Conservation (phyloP, 202 grass and related monocot species). For the Musa balbisiana region DNA sequence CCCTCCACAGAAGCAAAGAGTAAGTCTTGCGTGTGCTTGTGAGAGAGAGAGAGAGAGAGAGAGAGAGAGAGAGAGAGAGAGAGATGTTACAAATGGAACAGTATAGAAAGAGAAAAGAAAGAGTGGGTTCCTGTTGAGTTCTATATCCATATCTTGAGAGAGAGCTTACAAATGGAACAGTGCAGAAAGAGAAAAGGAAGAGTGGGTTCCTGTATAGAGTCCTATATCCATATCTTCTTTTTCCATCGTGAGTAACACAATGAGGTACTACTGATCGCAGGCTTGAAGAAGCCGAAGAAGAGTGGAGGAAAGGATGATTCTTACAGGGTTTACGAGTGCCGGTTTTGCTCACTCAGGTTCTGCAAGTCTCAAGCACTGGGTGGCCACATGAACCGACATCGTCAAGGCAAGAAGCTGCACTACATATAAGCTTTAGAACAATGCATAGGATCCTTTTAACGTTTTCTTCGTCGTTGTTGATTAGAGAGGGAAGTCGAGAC, state of each 20-base stretch:
- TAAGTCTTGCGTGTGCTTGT: not conserved
- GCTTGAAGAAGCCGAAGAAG: conserved; percentile 6
- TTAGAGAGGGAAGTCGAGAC: not conserved
- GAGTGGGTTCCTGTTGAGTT: too few relatives aligned
- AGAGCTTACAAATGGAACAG: too few relatives aligned
- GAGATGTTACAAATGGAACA: too few relatives aligned
- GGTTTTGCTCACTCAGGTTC: conserved; percentile 14
- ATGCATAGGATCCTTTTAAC: not conserved
- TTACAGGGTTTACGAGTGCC: conserved; percentile 3
- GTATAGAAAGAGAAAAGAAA: too few relatives aligned
- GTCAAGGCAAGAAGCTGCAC: conserved; percentile 1
- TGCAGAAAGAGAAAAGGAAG: too few relatives aligned
- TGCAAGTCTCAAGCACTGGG: conserved; percentile 8
- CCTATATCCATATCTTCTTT: not conserved
- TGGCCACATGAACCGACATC: conserved; percentile 6
- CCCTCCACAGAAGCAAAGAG: not conserved
- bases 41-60: too few relatives aligned
- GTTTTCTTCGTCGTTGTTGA: not conserved
- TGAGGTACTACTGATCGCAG: not conserved
- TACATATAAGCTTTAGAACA: too few relatives aligned
- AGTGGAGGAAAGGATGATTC: conserved; percentile 4
- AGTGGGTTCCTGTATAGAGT: too few relatives aligned
- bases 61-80: too few relatives aligned
- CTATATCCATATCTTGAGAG: too few relatives aligned
- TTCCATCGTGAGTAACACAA: not conserved